Base-by-base conservation (phyloP, 371 early-diverging fungal species). In the Catenaria anguillulae region DNA sequence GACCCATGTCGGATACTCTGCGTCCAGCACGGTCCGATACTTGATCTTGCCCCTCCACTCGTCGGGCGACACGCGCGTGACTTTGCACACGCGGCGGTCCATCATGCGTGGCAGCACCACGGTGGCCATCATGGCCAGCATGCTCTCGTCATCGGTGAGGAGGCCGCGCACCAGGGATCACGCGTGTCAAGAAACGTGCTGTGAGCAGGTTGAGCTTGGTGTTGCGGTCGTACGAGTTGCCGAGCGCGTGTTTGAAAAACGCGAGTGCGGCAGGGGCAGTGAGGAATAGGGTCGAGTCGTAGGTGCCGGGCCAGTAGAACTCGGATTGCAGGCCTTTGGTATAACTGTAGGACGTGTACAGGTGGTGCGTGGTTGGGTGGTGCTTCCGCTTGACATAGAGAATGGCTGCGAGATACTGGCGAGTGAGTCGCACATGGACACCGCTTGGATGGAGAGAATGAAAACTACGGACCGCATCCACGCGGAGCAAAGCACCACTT, bases 401-500 rank as follows among this genome's bases (percentile, higher is more conserved):
- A 23, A 50, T 21, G 33, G 52, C 48, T 48, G 24, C 2, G n/a
- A n/a, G n/a, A n/a, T n/a, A n/a, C 2, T 43, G 43, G 43, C 3
- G 0, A 17, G 5, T 19, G 43, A 43, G 55, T 4, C 17, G 33
- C n/a, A 34, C 6, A 0, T 55, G 33, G 2, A 1, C 35, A 21
- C 5, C 31, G 31, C n/a, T 26, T 63, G 54, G 43, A 60, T 60
- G 13, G 63, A 43, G 50, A 36, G 13, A n/a, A 62, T n/a, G 21
- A 21, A 24, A 24, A 55, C 17, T n/a, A 56, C 2, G 71, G 29
- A 19, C 69, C 75, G 23, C 62, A 61, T 2, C 73, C 73, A 19
- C 73, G 66, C n/a, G 69, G 48, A 29, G 60, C 56, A 36, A 69
- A 74, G 35, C 69, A 60, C 75, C 75, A 74, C 62, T 74, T 74